Evolutionary conservation across 2,329 filamentous ascomycete genomes (phyloP).

Genomic region (Sclerotinia trifoliorum): DNA sequence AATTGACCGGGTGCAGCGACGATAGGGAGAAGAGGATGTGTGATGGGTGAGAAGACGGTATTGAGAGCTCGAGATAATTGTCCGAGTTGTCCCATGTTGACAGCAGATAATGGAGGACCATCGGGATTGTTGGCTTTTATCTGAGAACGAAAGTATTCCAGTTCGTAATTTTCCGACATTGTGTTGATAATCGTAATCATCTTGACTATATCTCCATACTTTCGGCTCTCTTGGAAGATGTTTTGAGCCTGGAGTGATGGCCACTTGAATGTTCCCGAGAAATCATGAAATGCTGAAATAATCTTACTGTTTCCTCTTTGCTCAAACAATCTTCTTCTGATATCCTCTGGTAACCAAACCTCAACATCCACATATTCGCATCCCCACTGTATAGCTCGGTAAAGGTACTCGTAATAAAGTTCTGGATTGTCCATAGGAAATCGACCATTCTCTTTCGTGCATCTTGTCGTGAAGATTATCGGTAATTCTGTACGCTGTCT

Average conservation of each 20-base stretch:
- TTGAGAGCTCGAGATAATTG: conserved; percentile 82
- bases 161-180: conserved; percentile 83
- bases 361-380: conserved; percentile 90
- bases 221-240: conserved; percentile 68
- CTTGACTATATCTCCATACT: conserved; percentile 82
- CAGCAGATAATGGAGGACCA: conserved; percentile 72
- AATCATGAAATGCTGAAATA: conserved; percentile 91
- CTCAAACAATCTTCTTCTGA: conserved; percentile 65
- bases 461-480: conserved; percentile 86
- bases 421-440: conserved; percentile 80
- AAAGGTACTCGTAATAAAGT: conserved; percentile 76
- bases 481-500: conserved; percentile 81
- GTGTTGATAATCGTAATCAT: conserved; percentile 84
- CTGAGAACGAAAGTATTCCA: conserved; percentile 82
- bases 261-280: conserved; percentile 82
- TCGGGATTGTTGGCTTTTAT: conserved; percentile 68
- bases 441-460: conserved; percentile 75
- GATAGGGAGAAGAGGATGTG: conserved; percentile 77
- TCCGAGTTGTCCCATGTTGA: conserved; percentile 86
- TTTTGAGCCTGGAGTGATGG: conserved; percentile 68
- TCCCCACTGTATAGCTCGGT: conserved; percentile 82
- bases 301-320: conserved; percentile 76
- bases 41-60: conserved; percentile 84
- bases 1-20: conserved; percentile 84
- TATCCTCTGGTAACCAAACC: conserved; percentile 77